Conservation (phyloP, 129 eudicot species). For the Tagetes patula region DNA sequence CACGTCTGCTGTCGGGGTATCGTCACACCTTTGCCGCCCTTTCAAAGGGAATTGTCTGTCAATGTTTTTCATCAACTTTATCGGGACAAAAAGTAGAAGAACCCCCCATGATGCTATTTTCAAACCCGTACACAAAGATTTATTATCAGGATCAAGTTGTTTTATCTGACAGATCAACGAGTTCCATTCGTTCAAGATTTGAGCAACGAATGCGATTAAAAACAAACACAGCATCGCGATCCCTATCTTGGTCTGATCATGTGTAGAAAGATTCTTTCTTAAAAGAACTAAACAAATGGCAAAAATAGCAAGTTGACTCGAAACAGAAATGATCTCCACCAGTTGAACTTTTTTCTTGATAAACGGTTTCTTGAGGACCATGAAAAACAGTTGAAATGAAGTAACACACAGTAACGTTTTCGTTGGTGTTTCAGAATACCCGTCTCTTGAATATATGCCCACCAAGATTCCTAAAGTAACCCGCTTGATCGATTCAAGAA, state of each 20-base stretch:
- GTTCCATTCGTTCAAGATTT: constrained; percentile 74
- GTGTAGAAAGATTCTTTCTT: constrained; percentile 39
- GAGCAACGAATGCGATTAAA: constrained; percentile 49
- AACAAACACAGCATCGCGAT: constrained; percentile 61
- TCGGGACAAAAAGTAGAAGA: constrained; percentile 54
- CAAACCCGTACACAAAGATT: constrained; percentile 52
- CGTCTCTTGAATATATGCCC: constrained; percentile 52
- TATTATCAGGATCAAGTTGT: constrained; percentile 54
- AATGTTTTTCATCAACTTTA: constrained; percentile 41
- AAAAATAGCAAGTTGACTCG: constrained; percentile 62
- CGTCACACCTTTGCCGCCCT: constrained; percentile 5
- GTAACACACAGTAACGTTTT: constrained; percentile 58
- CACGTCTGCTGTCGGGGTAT: constrained; percentile 20
- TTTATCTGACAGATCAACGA: constrained; percentile 63
- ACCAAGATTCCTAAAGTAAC: constrained; percentile 64
- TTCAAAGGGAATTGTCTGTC: constrained; percentile 38
- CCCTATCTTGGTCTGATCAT: constrained; percentile 51
- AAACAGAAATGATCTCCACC: constrained; percentile 79
- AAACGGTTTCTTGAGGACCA: constrained; percentile 90
- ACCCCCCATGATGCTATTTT: constrained; percentile 65
- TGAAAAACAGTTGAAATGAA: constrained; percentile 83
- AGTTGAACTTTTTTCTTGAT: constrained; percentile 84
- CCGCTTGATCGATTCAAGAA: constrained; percentile 70
- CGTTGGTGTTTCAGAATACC: constrained; percentile 58
- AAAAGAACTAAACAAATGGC: constrained; percentile 52